phyloP scores from a whole-genome alignment of 2,329 filamentous ascomycete species.

The Trichoderma koningii region DNA sequence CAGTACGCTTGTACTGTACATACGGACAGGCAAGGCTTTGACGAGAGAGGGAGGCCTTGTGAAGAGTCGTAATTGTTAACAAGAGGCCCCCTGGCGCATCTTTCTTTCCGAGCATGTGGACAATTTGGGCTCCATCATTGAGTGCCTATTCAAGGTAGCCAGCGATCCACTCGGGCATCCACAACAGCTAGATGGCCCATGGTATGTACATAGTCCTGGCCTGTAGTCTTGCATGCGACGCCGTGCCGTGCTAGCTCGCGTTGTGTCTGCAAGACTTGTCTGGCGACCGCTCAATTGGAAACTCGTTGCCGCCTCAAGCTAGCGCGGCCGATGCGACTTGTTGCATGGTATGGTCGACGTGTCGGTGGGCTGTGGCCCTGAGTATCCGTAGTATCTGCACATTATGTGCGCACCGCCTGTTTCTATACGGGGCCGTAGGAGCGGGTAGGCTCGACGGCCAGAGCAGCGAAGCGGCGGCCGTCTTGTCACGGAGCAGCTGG shows the following conservation, averaged over 20 bases:
- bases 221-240: conserved; percentile 26
- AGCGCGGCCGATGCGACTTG: conserved; percentile 26
- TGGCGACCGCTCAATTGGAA: conserved; percentile 31
- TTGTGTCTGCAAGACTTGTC: conserved; percentile 19
- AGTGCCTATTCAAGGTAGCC: conserved; percentile 23
- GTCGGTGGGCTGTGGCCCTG: conserved; percentile 25
- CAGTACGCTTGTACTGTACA: not conserved
- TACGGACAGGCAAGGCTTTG: conserved; percentile 7
- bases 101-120: conserved; percentile 28
- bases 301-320: conserved; percentile 29
- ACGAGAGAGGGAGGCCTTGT: conserved; percentile 2
- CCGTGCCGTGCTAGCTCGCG: conserved; percentile 24
- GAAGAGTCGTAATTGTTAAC: conserved; percentile 5
- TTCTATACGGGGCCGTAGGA: conserved; percentile 8
- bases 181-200: conserved; percentile 20
- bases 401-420: conserved; percentile 22
- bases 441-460: not conserved
- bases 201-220: not conserved
- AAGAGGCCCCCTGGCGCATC: conserved; percentile 14
- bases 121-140: conserved; percentile 25
- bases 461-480: not conserved
- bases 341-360: conserved; percentile 28
- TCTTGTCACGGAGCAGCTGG: not conserved
- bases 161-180: conserved; percentile 25
- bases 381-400: conserved; percentile 14